Percentiles rank a stretch among this genome's conserved stretches.
Conservation (phyloP, 2,329 filamentous ascomycete genomes). For the Falciphora oryzae region DNA sequence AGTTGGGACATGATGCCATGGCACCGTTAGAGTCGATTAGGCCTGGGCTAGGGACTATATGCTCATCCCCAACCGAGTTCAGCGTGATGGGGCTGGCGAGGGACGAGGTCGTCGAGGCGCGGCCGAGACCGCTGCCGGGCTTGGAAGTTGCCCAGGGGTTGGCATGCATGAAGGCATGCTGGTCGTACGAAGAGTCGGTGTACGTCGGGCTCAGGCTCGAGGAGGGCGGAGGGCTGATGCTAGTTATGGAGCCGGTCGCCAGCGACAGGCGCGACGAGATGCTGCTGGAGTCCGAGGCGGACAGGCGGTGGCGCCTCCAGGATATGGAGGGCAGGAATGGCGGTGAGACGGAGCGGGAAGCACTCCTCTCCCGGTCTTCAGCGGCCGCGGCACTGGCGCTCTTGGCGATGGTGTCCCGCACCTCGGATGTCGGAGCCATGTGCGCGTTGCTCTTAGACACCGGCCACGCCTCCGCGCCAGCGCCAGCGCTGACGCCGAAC, state of each 20-base stretch:
- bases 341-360: background rate
- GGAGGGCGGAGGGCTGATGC: conserved; percentile 6
- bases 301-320: conserved; percentile 5
- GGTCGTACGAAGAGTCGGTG: conserved; percentile 9
- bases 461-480: background rate
- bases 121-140: background rate
- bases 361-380: background rate
- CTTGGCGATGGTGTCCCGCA: background rate
- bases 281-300: conserved; percentile 8
- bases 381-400: background rate
- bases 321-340: background rate
- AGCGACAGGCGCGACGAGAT: conserved; percentile 9
- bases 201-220: conserved; percentile 8
- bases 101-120: background rate
- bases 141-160: conserved; percentile 5
- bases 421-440: background rate
- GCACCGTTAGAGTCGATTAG: background rate
- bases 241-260: conserved; percentile 6
- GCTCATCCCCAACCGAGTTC: background rate
- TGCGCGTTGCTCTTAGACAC: background rate
- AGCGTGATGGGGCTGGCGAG: conserved; percentile 6
- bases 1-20: background rate
- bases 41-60: no score
- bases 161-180: background rate
- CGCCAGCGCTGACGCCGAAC: background rate